A percentile compares a stretch with the other conserved stretches of the same genome.
These are phyloP conservation scores for Bigelowiella natans DNA, from an alignment of 78 protist species.

Conservation along the genomic window DNA sequence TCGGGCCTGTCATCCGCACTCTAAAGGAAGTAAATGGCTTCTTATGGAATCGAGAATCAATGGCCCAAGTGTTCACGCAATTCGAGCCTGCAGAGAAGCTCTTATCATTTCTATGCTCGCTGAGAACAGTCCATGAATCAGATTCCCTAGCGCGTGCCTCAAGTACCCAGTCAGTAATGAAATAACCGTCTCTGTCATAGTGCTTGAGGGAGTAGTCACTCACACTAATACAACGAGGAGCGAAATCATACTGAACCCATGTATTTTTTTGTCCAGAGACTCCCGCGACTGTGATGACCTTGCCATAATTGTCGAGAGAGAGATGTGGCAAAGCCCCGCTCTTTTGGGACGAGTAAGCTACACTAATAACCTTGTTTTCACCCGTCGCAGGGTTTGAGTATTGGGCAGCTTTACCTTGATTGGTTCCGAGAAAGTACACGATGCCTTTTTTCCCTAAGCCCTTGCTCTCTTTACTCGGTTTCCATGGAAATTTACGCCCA, in stretches of 20 bases:
- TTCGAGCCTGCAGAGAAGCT: neutral
- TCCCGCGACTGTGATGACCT: neutral
- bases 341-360: neutral
- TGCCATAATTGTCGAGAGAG: neutral
- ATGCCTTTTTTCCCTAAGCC: neutral
- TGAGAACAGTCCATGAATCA: neutral
- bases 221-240: neutral
- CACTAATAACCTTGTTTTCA: neutral
- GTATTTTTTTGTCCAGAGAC: neutral
- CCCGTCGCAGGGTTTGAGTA: neutral
- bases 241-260: neutral
- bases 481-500: neutral
- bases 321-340: neutral
- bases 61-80: neutral
- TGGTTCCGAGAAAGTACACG: neutral
- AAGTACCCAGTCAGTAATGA: neutral
- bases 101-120: neutral
- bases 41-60: neutral
- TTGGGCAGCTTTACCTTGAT: neutral
- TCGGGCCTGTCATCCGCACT: neutral
- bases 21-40: neutral
- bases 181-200: neutral
- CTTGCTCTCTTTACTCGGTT: neutral
- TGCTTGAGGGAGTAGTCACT: neutral
- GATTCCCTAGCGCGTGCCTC: neutral